Percentiles rank a stretch among this genome's conserved stretches.
Evolutionary conservation across 1,139 yeast species (phyloP).

Genomic region (Nakaseomyces nivariensis): DNA sequence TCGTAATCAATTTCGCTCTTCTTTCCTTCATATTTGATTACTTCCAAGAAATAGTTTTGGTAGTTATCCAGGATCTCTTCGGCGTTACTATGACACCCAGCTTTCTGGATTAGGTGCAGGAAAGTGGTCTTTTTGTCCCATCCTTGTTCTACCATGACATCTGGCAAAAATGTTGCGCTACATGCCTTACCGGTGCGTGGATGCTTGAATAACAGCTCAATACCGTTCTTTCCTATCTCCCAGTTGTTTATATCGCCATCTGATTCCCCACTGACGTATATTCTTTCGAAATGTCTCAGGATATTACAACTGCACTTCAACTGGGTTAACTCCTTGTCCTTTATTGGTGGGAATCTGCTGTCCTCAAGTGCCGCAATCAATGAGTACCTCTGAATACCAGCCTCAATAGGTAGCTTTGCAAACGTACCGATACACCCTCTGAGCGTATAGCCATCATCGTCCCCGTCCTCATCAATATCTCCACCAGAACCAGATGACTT

Average conservation of each 20-base stretch:
- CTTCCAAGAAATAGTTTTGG: conserved; percentile 22
- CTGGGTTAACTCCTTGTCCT: conserved; percentile 40
- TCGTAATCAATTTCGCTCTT: conserved; percentile 21
- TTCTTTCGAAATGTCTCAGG: conserved; percentile 20
- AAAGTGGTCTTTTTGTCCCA: conserved; percentile 74
- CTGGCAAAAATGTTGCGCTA: conserved; percentile 82
- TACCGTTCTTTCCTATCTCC: conserved; percentile 77
- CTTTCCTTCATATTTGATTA: conserved; percentile 26
- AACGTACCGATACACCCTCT: conserved; percentile 96
- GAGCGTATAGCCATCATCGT: conserved; percentile 32
- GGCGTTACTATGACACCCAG: conserved; percentile 29
- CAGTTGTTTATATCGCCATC: conserved; percentile 44
- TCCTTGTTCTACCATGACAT: conserved; percentile 80
- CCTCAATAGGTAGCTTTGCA: conserved; percentile 35
- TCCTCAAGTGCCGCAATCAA: conserved; percentile 68
- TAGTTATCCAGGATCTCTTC: conserved; percentile 19
- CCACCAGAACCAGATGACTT: conserved; percentile 18
- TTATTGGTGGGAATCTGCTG: conserved; percentile 64
- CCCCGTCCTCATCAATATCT: background rate
- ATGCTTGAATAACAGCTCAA: conserved; percentile 43
- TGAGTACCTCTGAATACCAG: conserved; percentile 57
- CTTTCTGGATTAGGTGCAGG: conserved; percentile 59
- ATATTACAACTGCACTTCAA: conserved; percentile 35
- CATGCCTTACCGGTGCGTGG: conserved; percentile 30
- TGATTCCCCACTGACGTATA: conserved; percentile 13